These are phyloP conservation scores for Lasiodiplodia citricola DNA, from an alignment of 2,329 filamentous ascomycete genomes.

Conservation along the genomic window DNA sequence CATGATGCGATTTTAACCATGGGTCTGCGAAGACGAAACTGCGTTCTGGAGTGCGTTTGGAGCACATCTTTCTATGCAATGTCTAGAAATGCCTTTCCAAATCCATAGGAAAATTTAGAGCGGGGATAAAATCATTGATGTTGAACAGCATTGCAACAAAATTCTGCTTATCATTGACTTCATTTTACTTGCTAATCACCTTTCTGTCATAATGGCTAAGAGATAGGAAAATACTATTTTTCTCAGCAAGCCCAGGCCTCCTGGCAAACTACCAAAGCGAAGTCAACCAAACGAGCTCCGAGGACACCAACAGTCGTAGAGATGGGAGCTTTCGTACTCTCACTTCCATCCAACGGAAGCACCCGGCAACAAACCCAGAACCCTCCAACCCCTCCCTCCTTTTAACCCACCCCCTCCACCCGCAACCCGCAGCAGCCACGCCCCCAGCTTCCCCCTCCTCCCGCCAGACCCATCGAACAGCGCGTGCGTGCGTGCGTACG, in stretches of 20 bases:
- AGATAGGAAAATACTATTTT: background rate
- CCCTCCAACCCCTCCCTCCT: too few relatives aligned
- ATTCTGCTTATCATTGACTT: background rate
- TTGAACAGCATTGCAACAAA: background rate
- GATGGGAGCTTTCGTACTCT: accelerated
- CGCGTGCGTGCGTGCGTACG: too few relatives aligned
- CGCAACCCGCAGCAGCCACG: too few relatives aligned
- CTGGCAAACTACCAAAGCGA: background rate
- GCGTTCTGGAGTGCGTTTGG: background rate
- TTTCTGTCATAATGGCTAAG: background rate
- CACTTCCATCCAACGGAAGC: too few relatives aligned
- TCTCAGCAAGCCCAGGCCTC: background rate
- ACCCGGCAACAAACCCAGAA: too few relatives aligned
- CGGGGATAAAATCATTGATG: background rate
- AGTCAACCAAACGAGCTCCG: accelerated
- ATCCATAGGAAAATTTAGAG: too few relatives aligned
- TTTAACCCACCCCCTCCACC: too few relatives aligned
- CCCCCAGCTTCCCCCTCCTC: too few relatives aligned
- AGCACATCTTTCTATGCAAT: background rate
- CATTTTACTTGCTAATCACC: background rate
- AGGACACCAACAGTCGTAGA: too few relatives aligned
- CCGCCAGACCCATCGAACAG: too few relatives aligned
- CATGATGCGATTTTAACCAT: too few relatives aligned
- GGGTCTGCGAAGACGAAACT: too few relatives aligned
- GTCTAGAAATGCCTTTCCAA: background rate